Evolutionary conservation across 2,329 filamentous ascomycete species (phyloP).

Genomic region (Phaeosphaeria sp.): DNA sequence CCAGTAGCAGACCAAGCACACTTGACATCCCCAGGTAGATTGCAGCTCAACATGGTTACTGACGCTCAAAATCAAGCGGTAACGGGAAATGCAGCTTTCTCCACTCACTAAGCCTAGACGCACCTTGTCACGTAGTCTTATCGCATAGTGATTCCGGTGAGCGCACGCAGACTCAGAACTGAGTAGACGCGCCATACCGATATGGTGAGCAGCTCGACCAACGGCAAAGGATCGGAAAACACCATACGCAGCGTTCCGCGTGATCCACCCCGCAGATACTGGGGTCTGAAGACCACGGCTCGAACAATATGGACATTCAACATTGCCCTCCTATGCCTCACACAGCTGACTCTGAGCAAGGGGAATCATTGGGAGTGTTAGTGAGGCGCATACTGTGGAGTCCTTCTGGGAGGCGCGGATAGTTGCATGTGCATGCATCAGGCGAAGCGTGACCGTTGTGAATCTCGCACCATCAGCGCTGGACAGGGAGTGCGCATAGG

Average conservation of each 20-base stretch:
- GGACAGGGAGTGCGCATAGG: slow-evolving; percentile 24
- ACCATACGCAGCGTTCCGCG: slow-evolving; percentile 16
- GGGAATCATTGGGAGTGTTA: slow-evolving; percentile 2
- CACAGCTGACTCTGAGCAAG: slow-evolving; percentile 13
- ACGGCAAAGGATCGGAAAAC: slow-evolving; percentile 8
- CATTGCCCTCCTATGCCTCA: slow-evolving; percentile 2
- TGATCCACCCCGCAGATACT: slow-evolving; percentile 12
- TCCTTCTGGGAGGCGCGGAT: slow-evolving; percentile 8
- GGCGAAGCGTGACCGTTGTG: slow-evolving; percentile 12
- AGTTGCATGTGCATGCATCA: slow-evolving; percentile 16
- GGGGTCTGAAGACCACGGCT: slow-evolving; percentile 2
- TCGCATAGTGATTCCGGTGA: slow-evolving; percentile 26
- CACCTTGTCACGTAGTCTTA: slow-evolving; percentile 23
- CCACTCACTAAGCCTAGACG: slow-evolving; percentile 8
- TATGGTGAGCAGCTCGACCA: slow-evolving; percentile 11
- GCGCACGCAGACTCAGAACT: slow-evolving; percentile 5
- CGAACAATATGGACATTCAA: slow-evolving; percentile 4
- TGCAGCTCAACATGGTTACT: slow-evolving; percentile 30
- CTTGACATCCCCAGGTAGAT: slow-evolving; percentile 13
- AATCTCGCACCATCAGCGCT: slow-evolving; percentile 10
- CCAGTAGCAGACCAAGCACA: slow-evolving; percentile 17
- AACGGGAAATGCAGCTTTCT: slow-evolving; percentile 15
- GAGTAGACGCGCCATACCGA: slow-evolving; percentile 5
- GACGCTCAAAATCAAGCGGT: slow-evolving; percentile 20
- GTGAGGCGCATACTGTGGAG: slow-evolving; percentile 7